A percentile compares a stretch with the other conserved stretches of the same genome.
These are phyloP conservation scores for Akanthomyces uredinophilus DNA, from an alignment of 2,329 filamentous ascomycete species.

Conservation along the genomic window DNA sequence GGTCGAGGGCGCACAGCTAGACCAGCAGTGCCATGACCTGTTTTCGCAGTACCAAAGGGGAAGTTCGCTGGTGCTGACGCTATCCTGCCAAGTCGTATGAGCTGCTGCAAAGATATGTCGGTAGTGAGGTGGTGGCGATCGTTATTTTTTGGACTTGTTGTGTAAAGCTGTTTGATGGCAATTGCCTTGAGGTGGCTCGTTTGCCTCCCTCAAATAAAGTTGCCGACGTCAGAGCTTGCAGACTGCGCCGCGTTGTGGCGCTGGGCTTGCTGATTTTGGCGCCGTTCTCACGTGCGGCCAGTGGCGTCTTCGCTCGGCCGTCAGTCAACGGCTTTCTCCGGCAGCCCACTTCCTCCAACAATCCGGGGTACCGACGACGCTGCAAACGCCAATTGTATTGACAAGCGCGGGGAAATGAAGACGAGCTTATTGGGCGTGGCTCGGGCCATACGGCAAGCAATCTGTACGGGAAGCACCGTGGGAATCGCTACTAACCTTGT, in stretches of 20 bases:
- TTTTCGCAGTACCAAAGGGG: neutral
- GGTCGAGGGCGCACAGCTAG: constrained; percentile 1
- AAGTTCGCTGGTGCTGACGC: neutral
- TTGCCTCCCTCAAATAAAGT: neutral
- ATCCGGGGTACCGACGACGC: constrained; percentile 1
- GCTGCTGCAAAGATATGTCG: neutral
- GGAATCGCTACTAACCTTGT: neutral
- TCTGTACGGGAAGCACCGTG: neutral
- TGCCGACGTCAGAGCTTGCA: constrained; percentile 12
- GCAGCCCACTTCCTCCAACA: constrained; percentile 1
- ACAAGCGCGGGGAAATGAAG: neutral
- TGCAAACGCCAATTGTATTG: neutral
- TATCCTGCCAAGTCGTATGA: neutral
- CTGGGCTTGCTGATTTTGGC: constrained; percentile 3
- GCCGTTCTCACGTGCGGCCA: constrained; percentile 7
- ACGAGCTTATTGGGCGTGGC: neutral
- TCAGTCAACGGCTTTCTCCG: neutral
- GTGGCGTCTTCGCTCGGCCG: constrained; percentile 5
- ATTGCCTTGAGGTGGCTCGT: neutral
- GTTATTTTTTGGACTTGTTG: neutral
- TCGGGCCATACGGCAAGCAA: neutral
- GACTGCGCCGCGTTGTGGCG: constrained; percentile 13
- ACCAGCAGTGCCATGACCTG: constrained; percentile 5
- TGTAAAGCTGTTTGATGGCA: neutral
- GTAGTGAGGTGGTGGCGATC: no score